phyloP scores from a whole-genome alignment of 2,329 filamentous ascomycete genomes.

The Penicillium frequentans region DNA sequence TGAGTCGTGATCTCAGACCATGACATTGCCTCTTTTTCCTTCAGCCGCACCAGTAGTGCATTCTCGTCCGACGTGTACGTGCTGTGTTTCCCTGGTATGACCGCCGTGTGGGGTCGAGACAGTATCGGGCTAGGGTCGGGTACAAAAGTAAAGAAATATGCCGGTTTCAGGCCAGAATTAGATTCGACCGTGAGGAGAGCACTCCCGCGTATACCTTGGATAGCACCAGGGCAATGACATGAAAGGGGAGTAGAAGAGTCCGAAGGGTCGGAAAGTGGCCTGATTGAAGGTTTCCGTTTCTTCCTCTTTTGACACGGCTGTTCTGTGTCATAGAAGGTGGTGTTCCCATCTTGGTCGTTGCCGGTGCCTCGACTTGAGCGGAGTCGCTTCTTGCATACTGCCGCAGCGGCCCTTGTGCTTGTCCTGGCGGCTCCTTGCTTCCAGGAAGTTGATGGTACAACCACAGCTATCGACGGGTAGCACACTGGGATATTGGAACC shows the following conservation, averaged over 20 bases:
- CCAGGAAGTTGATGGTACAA: slow-evolving; percentile 3
- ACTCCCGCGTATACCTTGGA: slow-evolving; percentile 4
- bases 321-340: slow-evolving; percentile 3
- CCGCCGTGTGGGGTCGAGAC: neutral
- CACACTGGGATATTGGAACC: neutral
- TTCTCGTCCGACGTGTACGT: slow-evolving; percentile 15
- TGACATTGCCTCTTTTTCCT: slow-evolving; percentile 17
- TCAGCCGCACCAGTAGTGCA: slow-evolving; percentile 14
- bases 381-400: slow-evolving; percentile 6
- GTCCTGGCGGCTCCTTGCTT: slow-evolving; percentile 1
- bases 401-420: slow-evolving; percentile 6
- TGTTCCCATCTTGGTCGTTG: slow-evolving; percentile 3
- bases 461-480: slow-evolving; percentile 1
- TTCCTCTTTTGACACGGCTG: slow-evolving; percentile 6
- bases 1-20: slow-evolving; percentile 14
- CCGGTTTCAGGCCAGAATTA: slow-evolving; percentile 10
- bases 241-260: slow-evolving; percentile 4
- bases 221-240: slow-evolving; percentile 6
- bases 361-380: slow-evolving; percentile 3
- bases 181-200: slow-evolving; percentile 10
- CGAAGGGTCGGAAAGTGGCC: slow-evolving; percentile 3
- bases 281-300: slow-evolving; percentile 12
- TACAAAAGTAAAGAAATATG: slow-evolving; percentile 17
- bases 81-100: slow-evolving; percentile 3
- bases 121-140: slow-evolving; percentile 11